Conservation (phyloP, 768 basidiomycete species). For the Filobasidium wieringae region DNA sequence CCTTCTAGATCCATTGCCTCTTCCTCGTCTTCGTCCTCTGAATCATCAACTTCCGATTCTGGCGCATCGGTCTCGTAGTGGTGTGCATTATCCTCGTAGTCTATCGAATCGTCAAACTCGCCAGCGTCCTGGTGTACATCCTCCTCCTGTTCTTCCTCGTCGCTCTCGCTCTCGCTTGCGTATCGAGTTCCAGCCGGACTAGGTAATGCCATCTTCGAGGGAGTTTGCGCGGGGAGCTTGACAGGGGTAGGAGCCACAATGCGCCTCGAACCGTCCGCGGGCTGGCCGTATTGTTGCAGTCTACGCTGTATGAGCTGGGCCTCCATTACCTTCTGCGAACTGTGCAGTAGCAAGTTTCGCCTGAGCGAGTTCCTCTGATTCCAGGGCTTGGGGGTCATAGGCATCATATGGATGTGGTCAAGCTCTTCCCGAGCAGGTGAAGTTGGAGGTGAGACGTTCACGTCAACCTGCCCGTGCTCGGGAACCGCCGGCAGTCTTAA, state of each 20-base stretch:
- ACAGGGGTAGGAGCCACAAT: background rate
- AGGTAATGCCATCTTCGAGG: slow-evolving; percentile 5
- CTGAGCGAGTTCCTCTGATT: slow-evolving; percentile 19
- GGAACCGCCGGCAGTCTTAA: background rate
- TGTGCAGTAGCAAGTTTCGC: slow-evolving; percentile 29
- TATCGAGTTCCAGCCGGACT: slow-evolving; percentile 10
- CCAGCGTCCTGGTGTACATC: slow-evolving; percentile 21
- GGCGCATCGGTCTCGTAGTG: slow-evolving; percentile 6
- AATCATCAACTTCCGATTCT: slow-evolving; percentile 14
- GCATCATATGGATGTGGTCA: background rate
- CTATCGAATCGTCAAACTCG: slow-evolving; percentile 44
- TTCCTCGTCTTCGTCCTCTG: slow-evolving; percentile 9
- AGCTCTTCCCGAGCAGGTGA: background rate
- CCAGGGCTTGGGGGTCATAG: background rate
- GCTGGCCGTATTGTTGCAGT: background rate
- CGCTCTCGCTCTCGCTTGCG: slow-evolving; percentile 6
- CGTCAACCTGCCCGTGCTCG: background rate
- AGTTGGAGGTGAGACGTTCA: background rate
- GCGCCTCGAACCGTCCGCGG: background rate
- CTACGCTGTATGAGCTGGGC: slow-evolving; percentile 3
- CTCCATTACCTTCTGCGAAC: slow-evolving; percentile 33
- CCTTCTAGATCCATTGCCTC: background rate
- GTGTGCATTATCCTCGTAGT: slow-evolving; percentile 3
- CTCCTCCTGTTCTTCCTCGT: slow-evolving; percentile 8
- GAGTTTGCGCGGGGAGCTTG: background rate